Base-by-base conservation (phyloP, 1,139 yeast genomes). In the Lizanozyma gosingica region DNA sequence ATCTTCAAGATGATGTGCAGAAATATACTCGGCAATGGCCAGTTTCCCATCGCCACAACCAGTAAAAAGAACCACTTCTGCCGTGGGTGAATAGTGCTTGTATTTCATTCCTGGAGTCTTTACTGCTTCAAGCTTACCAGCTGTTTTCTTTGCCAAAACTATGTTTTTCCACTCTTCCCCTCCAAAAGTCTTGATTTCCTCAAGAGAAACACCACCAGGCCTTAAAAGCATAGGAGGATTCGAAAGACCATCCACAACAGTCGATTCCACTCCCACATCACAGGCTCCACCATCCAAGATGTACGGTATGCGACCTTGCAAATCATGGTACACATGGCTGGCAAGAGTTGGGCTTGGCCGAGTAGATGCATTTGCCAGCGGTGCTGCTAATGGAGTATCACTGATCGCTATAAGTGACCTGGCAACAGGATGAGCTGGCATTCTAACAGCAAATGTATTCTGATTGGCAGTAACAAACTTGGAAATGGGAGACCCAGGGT, bases 61-160 rank as follows among this genome's bases (percentile, higher is more conserved):
- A 11, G 70, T 62, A 47, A 87, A 79, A n/a, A 90, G 60, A 0
- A 84, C 68, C 4, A 92, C 97, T 44, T 75, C 78, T 0, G 97
- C 96, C 2, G 74, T 73, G 2, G 98, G 98, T 0, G 97, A 85
- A 59, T 92, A 92, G 59, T 92, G 98, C 50, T 86, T 80, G 57
- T 92, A 92, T 56, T 92, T 92, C 98, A 92, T 92, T 0, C 98
- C 98, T 0, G 98, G 98, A 0, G 98, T 92, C 49, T 84, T 74
- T 0, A 90, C 97, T 0, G 80, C 71, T 52, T 84, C 96, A 40
- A 70, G 59, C 17, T 70, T 68, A 2, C 75, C 80, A 0, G 90
- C 87, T 0, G 77, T 74, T 45, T 78, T 74, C 49, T 77, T 80
- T 1, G 86, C 94, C 3, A 83, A 63, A 2, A 75, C 59, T 2